phyloP scores from a whole-genome alignment of 2,329 filamentous ascomycete species.

The Zymoseptoria brevis region DNA sequence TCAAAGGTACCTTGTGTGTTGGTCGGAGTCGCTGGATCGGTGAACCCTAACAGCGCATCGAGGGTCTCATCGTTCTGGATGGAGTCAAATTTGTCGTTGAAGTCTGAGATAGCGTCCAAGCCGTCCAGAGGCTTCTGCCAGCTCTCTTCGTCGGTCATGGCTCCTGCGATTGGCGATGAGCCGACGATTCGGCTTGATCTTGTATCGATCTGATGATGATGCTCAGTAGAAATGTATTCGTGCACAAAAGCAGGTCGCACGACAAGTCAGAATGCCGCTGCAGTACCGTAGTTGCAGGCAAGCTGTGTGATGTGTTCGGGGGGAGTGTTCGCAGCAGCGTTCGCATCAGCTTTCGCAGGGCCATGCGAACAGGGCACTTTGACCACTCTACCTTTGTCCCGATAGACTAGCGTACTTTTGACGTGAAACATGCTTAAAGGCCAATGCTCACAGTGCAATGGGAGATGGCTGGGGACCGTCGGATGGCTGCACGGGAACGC shows the following conservation, averaged over 20 bases:
- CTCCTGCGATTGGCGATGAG: background rate
- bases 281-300: slow-evolving; percentile 6
- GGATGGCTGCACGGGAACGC: background rate
- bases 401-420: background rate
- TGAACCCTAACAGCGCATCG: slow-evolving; percentile 10
- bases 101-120: slow-evolving; percentile 12
- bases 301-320: slow-evolving; percentile 9
- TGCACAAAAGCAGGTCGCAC: slow-evolving; percentile 8
- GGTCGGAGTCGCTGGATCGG: slow-evolving; percentile 7
- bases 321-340: slow-evolving; percentile 20
- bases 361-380: background rate
- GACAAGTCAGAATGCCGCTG: slow-evolving; percentile 5
- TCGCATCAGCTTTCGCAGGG: slow-evolving; percentile 5
- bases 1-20: background rate
- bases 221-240: background rate
- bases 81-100: slow-evolving; percentile 13
- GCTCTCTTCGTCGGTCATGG: slow-evolving; percentile 14
- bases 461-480: background rate
- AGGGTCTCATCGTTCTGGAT: slow-evolving; percentile 4
- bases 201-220: background rate
- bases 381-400: background rate
- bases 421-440: background rate
- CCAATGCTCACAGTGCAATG: background rate
- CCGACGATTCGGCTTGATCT: background rate
- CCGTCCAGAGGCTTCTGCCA: slow-evolving; percentile 7